Evolutionary conservation across 139 green algal genomes (phyloP), one percentile per base, ranked within the genome.

Genomic region (Astrephomene gubernaculifera): DNA sequence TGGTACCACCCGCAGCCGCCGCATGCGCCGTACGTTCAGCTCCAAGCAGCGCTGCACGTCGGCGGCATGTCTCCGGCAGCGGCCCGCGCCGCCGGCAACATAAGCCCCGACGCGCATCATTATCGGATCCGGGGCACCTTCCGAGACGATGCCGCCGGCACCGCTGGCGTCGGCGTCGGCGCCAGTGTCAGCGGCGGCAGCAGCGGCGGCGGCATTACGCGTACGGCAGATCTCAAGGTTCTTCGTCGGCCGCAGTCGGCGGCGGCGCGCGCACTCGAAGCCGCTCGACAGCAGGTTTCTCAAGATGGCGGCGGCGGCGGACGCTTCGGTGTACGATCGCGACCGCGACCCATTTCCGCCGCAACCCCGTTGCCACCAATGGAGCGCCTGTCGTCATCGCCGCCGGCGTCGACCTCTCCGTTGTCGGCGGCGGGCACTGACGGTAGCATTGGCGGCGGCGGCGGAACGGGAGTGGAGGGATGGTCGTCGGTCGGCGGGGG

Each of bases 241-340:
- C 65, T 71, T 33, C 33, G 36, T 38, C 54, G 74, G 39, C 74
- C 74, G 29, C 33, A 31, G 39, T 82, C 74, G 10, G 74, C 74
- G 27, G 54, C 74, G 6, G 74, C 61, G 25, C 74, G 57, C 2
- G 61, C 57, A 2, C 12, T 71, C 27, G 74, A 82, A n/a, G 14
- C 36, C 9, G 54, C 57, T 1, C 36, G 74, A 2, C 74, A 82
- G 74, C 38, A 57, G 49, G 49, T 71, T 12, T 33, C 53, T 17
- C 38, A 54, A 7, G 22, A 27, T 33, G 68, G 68, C 68, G 27
- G 41, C 41, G 68, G 68, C 68, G 68, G 68, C 68, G 68, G 68
- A 24, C 22, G 14, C 49, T 38, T 21, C 65, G 65, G 41, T 27
- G 27, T 10, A 45, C 9, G 17, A 21, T 49, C 3, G 22, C 6